These are phyloP conservation scores for Pachysandra terminalis DNA, from an alignment of 164 flowering plant genomes.

Conservation along the genomic window DNA sequence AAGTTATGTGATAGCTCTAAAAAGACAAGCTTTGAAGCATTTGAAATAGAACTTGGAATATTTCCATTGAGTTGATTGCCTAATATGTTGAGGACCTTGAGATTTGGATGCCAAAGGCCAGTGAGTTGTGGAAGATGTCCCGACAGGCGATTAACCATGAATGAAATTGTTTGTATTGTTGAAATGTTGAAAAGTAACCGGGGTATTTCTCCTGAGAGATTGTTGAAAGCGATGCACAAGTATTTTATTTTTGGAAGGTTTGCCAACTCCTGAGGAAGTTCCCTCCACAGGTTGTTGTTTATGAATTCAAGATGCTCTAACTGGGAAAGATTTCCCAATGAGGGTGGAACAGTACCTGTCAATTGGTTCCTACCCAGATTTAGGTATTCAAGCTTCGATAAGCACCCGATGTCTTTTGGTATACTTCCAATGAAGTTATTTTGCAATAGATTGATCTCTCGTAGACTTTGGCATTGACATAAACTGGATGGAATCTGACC, in stretches of 20 bases:
- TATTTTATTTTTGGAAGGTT: neutral
- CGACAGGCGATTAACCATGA: neutral
- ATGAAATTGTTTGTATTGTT: neutral
- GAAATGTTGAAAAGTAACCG: neutral
- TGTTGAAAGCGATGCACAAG: neutral
- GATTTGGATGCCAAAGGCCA: neutral
- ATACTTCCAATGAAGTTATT: conserved; percentile 16
- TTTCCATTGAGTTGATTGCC: neutral
- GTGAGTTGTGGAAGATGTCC: neutral
- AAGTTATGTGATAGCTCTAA: neutral
- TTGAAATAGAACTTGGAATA: neutral
- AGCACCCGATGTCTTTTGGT: neutral
- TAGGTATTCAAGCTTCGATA: neutral
- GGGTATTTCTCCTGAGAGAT: neutral
- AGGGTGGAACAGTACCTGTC: neutral
- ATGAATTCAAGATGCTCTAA: neutral
- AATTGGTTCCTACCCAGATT: neutral
- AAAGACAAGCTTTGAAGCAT: neutral
- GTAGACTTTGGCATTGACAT: conserved; percentile 2
- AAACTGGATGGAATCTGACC: conserved; percentile 15
- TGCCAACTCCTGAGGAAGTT: neutral
- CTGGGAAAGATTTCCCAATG: neutral
- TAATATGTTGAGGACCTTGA: neutral
- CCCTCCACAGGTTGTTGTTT: neutral
- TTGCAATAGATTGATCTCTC: neutral